Percentiles rank a stretch among this genome's conserved stretches.
These are phyloP conservation scores for Lagenidium giganteum DNA, from an alignment of 352 stramenopile genomes.

Conservation along the genomic window DNA sequence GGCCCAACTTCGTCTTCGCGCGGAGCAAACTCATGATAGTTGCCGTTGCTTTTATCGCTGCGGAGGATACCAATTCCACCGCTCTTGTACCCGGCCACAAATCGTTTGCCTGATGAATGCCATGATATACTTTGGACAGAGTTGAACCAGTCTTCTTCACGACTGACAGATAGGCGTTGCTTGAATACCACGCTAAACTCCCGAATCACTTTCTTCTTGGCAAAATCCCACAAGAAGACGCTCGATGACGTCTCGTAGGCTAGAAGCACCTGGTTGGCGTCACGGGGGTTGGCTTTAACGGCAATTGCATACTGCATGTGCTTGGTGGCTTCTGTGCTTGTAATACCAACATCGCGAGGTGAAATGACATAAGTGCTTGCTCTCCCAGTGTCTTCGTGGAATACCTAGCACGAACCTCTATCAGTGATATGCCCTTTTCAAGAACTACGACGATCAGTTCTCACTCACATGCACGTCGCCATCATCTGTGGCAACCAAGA, in stretches of 20 bases:
- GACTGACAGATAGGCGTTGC: slow-evolving; percentile 7
- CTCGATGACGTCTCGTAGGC: slow-evolving; percentile 45
- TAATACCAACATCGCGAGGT: slow-evolving; percentile 33
- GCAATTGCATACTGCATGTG: slow-evolving; percentile 32
- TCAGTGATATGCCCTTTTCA: neutral
- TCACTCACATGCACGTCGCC: slow-evolving; percentile 40
- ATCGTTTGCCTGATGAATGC: slow-evolving; percentile 74
- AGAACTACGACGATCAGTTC: neutral
- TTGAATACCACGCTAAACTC: slow-evolving; percentile 26
- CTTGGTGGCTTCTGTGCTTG: slow-evolving; percentile 12
- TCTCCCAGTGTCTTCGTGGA: slow-evolving; percentile 70
- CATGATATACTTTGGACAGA: slow-evolving; percentile 59
- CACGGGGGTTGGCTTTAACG: slow-evolving; percentile 49
- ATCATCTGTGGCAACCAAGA: slow-evolving; percentile 72
- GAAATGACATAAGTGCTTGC: slow-evolving; percentile 66
- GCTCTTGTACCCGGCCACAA: slow-evolving; percentile 59
- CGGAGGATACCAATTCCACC: slow-evolving; percentile 59
- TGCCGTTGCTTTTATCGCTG: slow-evolving; percentile 44
- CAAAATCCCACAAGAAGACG: slow-evolving; percentile 63
- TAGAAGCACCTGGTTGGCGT: slow-evolving; percentile 58
- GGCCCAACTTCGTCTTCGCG: neutral
- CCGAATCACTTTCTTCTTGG: slow-evolving; percentile 52
- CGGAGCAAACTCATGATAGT: slow-evolving; percentile 33
- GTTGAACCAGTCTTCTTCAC: slow-evolving; percentile 18
- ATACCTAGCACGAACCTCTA: slow-evolving; percentile 25